Base-by-base conservation (phyloP, 768 basidiomycete species). In the Phanerodontia chrysosporium region DNA sequence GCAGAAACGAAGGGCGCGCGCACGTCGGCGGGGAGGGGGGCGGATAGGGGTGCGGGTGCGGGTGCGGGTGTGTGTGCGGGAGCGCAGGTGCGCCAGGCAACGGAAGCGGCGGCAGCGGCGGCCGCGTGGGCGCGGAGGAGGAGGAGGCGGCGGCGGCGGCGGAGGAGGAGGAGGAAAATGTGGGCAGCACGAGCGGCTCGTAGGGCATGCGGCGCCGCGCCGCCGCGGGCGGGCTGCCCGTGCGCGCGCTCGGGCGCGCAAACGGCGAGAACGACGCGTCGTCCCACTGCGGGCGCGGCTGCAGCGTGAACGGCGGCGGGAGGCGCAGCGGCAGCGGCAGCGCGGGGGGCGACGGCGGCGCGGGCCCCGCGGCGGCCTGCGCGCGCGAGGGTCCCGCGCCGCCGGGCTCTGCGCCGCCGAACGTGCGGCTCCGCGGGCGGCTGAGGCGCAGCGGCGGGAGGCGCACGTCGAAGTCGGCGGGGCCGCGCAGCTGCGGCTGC, bases 251-350 rank as follows among this genome's bases (percentile, higher is more conserved):
- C n/a, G n/a, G n/a, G n/a, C 49, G 72, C 53, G 59, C 55, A 60
- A 61, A 70, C 21, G 69, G 69, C 24, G 69, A 70, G 58, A 68
- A 77, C 61, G 63, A 73, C 64, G 59, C 73, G 74, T 62, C 77
- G 69, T 85, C 82, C 86, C 87, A 89, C 53, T 83, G 85, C 1
- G 86, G 87, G 54, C 73, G 74, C 2, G 87, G 88, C 67, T 89
- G 84, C 3, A 90, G 73, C 10, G 84, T 81, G 66, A 83, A 87
- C 2, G 87, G 88, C 16, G 86, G 78, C 0, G 80, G 73, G 39
- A 80, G 68, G 55, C 57, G 62, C 21, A 61, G 62, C 69, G 28
- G 64, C 28, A 35, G 70, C 62, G 29, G 71, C 42, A 24, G 69
- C 62, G 36, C 59, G 68, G 36, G 52, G 62, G 44, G 59, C 6